These are phyloP conservation scores for Ophiostoma himal-ulmi DNA, from an alignment of 2,329 filamentous ascomycete genomes.

Conservation along the genomic window DNA sequence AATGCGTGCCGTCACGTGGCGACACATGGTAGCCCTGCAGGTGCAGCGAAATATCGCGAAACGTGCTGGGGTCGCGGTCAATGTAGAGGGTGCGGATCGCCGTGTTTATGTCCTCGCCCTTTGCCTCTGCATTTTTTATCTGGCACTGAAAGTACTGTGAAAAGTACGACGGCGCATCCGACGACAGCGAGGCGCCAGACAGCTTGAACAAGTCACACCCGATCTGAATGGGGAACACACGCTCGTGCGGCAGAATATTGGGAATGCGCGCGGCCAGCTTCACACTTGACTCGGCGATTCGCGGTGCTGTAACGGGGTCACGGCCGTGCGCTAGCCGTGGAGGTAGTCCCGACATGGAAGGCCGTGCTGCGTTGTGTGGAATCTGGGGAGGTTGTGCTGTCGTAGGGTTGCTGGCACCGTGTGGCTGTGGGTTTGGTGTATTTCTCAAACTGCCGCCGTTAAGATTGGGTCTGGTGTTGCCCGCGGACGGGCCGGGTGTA, in stretches of 20 bases:
- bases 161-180: constrained; percentile 89
- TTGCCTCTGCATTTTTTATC: constrained; percentile 56
- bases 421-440: not conserved
- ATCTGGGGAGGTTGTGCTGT: constrained; percentile 12
- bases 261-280: constrained; percentile 38
- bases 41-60: constrained; percentile 82
- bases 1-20: constrained; percentile 76
- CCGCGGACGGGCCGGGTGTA: not conserved
- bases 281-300: not conserved
- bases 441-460: not conserved
- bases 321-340: not conserved
- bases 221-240: constrained; percentile 70
- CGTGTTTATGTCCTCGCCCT: constrained; percentile 43
- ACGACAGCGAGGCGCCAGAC: constrained; percentile 66
- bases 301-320: constrained; percentile 4
- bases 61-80: constrained; percentile 84
- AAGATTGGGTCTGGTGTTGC: not conserved
- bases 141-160: constrained; percentile 89
- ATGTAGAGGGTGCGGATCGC: constrained; percentile 81
- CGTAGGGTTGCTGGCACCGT: not conserved
- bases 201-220: constrained; percentile 66
- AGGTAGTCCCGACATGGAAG: not conserved
- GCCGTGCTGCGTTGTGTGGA: not conserved
- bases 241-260: constrained; percentile 59
- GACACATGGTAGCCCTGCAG: constrained; percentile 85